Evolutionary conservation across 768 basidiomycete genomes (phyloP).

Genomic region (Auriculariales sp.): DNA sequence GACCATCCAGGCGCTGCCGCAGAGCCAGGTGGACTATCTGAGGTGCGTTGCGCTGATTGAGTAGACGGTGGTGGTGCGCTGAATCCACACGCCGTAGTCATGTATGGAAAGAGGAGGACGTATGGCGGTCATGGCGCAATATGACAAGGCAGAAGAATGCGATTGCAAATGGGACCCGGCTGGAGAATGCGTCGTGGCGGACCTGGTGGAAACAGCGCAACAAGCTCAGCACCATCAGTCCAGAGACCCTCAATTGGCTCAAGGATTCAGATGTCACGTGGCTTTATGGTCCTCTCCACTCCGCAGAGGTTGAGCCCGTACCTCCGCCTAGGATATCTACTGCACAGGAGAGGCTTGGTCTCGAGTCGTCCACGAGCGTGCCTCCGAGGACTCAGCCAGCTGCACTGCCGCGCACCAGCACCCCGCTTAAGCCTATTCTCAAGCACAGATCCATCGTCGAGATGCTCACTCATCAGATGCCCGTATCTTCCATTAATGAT

Average conservation of each 20-base stretch:
- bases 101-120: constrained; percentile 95
- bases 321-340: constrained; percentile 26
- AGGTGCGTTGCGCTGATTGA: constrained; percentile 19
- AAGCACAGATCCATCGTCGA: constrained; percentile 91
- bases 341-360: constrained; percentile 37
- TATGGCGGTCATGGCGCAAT: constrained; percentile 95
- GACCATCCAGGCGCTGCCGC: constrained; percentile 67
- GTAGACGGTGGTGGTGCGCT: neutral
- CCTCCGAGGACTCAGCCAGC: too few species aligned
- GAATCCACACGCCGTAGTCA: constrained; percentile 28
- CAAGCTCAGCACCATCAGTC: constrained; percentile 84
- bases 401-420: constrained; percentile 5
- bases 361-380: constrained; percentile 19
- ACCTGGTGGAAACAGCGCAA: constrained; percentile 99
- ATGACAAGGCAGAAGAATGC: constrained; percentile 99
- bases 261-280: constrained; percentile 99
- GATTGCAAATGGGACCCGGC: constrained; percentile 83
- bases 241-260: constrained; percentile 98
- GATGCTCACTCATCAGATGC: constrained; percentile 64
- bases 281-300: constrained; percentile 95
- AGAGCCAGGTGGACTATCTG: constrained; percentile 95
- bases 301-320: constrained; percentile 74
- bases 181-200: constrained; percentile 97
- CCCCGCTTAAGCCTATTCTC: constrained; percentile 66
- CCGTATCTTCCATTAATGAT: constrained; percentile 33